Evolutionary conservation across 2,329 filamentous ascomycete genomes (phyloP), one percentile per base, ranked within the genome.

Genomic region (Didymella arachidicola): DNA sequence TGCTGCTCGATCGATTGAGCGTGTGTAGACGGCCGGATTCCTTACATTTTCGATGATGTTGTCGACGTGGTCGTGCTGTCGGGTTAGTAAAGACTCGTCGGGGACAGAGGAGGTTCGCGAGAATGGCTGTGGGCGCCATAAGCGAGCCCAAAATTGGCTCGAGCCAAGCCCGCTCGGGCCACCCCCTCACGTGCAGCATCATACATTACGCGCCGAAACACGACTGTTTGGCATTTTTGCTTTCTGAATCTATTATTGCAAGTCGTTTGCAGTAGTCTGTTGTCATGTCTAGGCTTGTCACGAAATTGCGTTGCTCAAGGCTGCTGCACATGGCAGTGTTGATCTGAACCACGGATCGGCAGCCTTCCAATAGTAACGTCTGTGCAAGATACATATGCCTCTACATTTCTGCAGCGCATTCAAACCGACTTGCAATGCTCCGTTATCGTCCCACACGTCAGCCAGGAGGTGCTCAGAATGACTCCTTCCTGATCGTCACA

Each of bases 1-100:
- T 57, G 65, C 65, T 63, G 61, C 52, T 62, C 51, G 65, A 51
- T 60, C 52, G 59, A 48, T 59, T 53, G 58, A 18, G 57, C 38
- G 39, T 53, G 54, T 51, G 56, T 62, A 49, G 58, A 41, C 60
- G 63, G 62, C 65, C 67, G 70, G 48, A 38, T 49, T 67, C 65
- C 76, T 78, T 77, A 78, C 76, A 78, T 78, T 78, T 77, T 78
- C 66, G 73, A 77, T 76, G 64, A 64, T 66, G 67, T 72, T 73
- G 72, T 75, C 70, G 73, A 71, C 72, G 73, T 70, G 70, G 73
- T 76, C 72, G 74, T 69, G 67, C 60, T 66, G 60, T 36, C 60
- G 55, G 59, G 59, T 60, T 60, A 60, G 57, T 60, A 51, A 36
- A 45, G 22, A 22, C 46, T 39, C 36, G n/a, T 39, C 36, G 42